These are phyloP conservation scores for Aspergillus asperescens DNA, from an alignment of 495 filamentous ascomycete genomes.

Conservation along the genomic window DNA sequence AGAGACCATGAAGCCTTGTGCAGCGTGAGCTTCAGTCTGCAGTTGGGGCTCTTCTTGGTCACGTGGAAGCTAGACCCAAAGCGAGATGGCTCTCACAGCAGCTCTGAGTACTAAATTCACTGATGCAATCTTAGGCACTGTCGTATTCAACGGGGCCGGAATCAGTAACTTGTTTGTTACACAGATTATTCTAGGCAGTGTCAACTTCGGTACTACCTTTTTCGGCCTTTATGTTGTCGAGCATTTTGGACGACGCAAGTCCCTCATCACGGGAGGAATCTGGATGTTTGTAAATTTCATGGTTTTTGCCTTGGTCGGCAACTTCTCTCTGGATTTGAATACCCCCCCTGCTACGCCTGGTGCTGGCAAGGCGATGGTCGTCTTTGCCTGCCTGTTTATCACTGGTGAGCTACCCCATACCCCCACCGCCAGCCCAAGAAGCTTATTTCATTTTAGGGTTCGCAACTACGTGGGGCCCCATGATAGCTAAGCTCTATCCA, in stretches of 20 bases:
- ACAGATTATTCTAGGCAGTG: slow-evolving; percentile 64
- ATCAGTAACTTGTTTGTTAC: slow-evolving; percentile 62
- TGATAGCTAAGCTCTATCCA: slow-evolving; percentile 75
- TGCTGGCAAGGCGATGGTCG: slow-evolving; percentile 59
- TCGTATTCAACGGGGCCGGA: slow-evolving; percentile 62
- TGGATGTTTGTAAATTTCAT: slow-evolving; percentile 70
- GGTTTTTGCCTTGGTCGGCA: slow-evolving; percentile 65
- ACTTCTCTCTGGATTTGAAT: slow-evolving; percentile 54
- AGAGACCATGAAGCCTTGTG: too few relatives aligned
- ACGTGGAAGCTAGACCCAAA: too few relatives aligned
- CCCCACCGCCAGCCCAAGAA: background rate
- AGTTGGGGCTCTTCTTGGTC: too few relatives aligned
- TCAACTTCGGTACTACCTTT: slow-evolving; percentile 69
- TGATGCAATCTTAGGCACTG: slow-evolving; percentile 42
- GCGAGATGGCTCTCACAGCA: too few relatives aligned
- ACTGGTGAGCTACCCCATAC: background rate
- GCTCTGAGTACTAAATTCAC: too few relatives aligned
- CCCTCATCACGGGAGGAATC: slow-evolving; percentile 58
- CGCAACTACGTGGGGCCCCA: slow-evolving; percentile 67
- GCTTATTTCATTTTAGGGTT: slow-evolving; percentile 13
- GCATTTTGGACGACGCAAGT: slow-evolving; percentile 59
- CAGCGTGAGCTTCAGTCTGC: too few relatives aligned
- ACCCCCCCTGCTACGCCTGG: slow-evolving; percentile 51
- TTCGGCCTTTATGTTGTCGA: slow-evolving; percentile 65
- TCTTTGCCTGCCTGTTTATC: slow-evolving; percentile 41